Evolutionary conservation across 2,329 filamentous ascomycete species (phyloP).

Genomic region (Pseudovirgaria hyperparasitica): DNA sequence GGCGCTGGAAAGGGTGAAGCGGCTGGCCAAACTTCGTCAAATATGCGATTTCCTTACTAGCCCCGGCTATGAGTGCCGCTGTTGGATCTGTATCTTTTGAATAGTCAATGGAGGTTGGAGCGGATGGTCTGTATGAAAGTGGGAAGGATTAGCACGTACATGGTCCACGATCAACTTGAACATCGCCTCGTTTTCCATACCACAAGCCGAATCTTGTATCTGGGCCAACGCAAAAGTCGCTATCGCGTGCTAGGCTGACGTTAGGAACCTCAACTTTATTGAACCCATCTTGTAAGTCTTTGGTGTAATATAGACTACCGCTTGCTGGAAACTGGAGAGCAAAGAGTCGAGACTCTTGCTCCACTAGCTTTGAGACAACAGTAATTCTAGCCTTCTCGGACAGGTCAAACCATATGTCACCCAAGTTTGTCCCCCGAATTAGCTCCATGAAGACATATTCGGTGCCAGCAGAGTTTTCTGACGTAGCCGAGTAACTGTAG

Average conservation of each 20-base stretch:
- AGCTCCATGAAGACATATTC: slow-evolving; percentile 29
- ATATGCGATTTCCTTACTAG: slow-evolving; percentile 20
- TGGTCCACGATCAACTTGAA: slow-evolving; percentile 18
- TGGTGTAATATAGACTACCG: slow-evolving; percentile 18
- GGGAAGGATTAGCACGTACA: slow-evolving; percentile 12
- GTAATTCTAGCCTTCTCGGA: slow-evolving; percentile 11
- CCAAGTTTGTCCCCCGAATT: slow-evolving; percentile 19
- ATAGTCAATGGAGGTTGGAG: slow-evolving; percentile 7
- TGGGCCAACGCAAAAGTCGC: slow-evolving; percentile 17
- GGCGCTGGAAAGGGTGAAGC: slow-evolving; percentile 18
- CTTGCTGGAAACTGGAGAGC: slow-evolving; percentile 16
- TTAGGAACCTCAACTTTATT: slow-evolving; percentile 9
- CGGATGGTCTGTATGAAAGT: slow-evolving; percentile 3
- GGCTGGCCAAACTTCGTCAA: slow-evolving; percentile 15
- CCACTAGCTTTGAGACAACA: slow-evolving; percentile 14
- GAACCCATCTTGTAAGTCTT: slow-evolving; percentile 9
- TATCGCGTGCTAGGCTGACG: slow-evolving; percentile 3
- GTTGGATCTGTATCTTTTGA: slow-evolving; percentile 12
- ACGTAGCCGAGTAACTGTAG: slow-evolving; percentile 19
- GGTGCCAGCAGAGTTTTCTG: slow-evolving; percentile 23
- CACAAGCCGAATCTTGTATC: slow-evolving; percentile 15
- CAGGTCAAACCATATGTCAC: slow-evolving; percentile 19
- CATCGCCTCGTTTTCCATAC: slow-evolving; percentile 14
- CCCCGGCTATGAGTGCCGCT: slow-evolving; percentile 15
- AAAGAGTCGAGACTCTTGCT: slow-evolving; percentile 16